Percentiles rank a stretch among this genome's conserved stretches.
Conservation (phyloP, 257 asterid species). For the Ehretia macrophylla region DNA sequence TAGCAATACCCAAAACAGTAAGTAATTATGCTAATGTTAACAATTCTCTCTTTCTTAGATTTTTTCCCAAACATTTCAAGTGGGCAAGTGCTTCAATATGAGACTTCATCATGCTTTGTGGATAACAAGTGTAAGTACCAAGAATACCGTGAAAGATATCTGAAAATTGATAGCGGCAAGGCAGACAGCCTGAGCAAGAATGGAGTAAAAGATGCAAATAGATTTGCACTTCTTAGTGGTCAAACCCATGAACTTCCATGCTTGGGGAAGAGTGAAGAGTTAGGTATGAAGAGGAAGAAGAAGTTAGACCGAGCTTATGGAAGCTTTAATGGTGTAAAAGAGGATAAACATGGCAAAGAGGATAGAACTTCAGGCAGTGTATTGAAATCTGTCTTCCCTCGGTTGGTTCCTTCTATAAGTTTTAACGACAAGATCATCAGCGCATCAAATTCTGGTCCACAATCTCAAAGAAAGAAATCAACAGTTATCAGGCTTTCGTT, state of each 20-base stretch:
- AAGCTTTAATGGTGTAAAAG: constrained; percentile 54
- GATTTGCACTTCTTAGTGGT: constrained; percentile 36
- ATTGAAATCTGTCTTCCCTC: constrained; percentile 66
- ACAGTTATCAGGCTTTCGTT: constrained; percentile 75
- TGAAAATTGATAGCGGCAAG: constrained; percentile 41
- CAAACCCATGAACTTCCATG: constrained; percentile 38
- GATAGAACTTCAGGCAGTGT: constrained; percentile 48
- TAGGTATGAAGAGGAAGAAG: constrained; percentile 40
- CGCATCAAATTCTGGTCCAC: constrained; percentile 34
- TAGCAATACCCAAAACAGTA: too few species aligned
- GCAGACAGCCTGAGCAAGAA: constrained; percentile 36
- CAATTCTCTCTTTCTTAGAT: constrained; percentile 32
- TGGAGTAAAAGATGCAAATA: constrained; percentile 41
- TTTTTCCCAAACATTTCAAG: constrained; percentile 40
- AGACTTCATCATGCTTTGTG: constrained; percentile 55
- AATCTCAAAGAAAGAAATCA: constrained; percentile 64
- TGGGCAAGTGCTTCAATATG: constrained; percentile 73
- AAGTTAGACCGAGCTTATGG: constrained; percentile 43
- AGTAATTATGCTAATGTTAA: not conserved
- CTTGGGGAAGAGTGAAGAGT: constrained; percentile 37
- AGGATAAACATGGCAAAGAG: constrained; percentile 39
- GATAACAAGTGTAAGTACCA: constrained; percentile 48
- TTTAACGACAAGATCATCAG: constrained; percentile 59
- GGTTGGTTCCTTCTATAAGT: constrained; percentile 59
- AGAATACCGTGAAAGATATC: constrained; percentile 47